Evolutionary conservation across 2,329 filamentous ascomycete genomes (phyloP), one percentile per base, ranked within the genome.

Genomic region (Bisporella sp.): DNA sequence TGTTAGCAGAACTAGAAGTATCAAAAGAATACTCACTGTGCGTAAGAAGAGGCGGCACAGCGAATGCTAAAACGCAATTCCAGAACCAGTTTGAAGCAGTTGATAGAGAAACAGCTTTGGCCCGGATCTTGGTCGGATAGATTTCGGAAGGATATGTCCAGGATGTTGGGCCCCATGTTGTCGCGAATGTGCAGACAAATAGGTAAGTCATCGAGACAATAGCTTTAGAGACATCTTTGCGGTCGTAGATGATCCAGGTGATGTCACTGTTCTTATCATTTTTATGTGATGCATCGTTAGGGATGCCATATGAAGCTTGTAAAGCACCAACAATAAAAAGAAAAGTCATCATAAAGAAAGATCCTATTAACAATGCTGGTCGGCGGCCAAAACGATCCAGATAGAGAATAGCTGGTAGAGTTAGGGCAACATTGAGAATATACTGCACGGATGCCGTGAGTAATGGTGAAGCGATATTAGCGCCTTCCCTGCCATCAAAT

Each of bases 381-480:
- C 85, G 86, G 53, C 87, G 85, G 41, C 88, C 88, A 78, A 85
- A 87, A 48, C 75, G 73, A 59, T 92, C 87, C 60, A 91, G 78
- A 70, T 75, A 91, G 52, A 91, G 67, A 30, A 92, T 76, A 1
- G 87, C 87, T 0, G 86, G 85, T 2, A 91, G 67, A 0, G 88
- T 91, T 77, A 89, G 86, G 45, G 82, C 51, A 1, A 92, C 87
- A 65, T 91, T 91, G 69, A 92, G 86, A 57, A 90, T 76, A 64
- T 87, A 88, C 62, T 87, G 81, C 52, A 88, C 85, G 11, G 79
- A 81, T 30, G 82, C 84, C 3, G 84, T 77, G 39, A 87, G 66
- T 7, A 89, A 74, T 31, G 79, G 76, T 45, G 74, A 75, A 54
- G 81, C 73, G 6, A 76, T 77, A 1, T 67, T 69, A n/a, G 61